Evolutionary conservation across 1,139 yeast genomes (phyloP).

Genomic region (Blastobotrys malaysiensis): DNA sequence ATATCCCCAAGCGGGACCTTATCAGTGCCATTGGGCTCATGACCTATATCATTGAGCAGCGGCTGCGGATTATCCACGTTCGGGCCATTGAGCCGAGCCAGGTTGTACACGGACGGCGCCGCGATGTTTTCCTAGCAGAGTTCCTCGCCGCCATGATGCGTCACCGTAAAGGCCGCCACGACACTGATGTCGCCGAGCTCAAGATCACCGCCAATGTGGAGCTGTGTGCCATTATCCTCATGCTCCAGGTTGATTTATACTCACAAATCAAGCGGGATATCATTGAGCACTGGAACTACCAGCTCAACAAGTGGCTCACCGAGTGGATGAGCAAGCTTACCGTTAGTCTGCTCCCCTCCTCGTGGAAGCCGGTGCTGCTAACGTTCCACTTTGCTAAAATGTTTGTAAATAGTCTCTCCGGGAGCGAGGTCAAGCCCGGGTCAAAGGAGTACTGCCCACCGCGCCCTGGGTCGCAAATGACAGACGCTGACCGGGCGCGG

Average conservation of each 20-base stretch:
- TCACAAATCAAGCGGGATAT: constrained; percentile 15
- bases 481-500: constrained; percentile 8
- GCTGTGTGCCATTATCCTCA: constrained; percentile 23
- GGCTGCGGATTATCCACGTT: constrained; percentile 24
- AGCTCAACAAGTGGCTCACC: constrained; percentile 24
- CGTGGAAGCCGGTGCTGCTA: constrained; percentile 24
- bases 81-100: constrained; percentile 18
- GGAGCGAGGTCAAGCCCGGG: constrained; percentile 9
- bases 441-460: constrained; percentile 1
- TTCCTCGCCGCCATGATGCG: constrained; percentile 13
- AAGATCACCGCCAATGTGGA: constrained; percentile 26
- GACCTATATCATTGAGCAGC: constrained; percentile 25
- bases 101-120: constrained; percentile 11
- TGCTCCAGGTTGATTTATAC: constrained; percentile 22
- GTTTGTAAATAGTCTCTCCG: constrained; percentile 18
- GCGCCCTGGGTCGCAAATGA: constrained; percentile 11
- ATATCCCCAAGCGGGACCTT: constrained; percentile 13
- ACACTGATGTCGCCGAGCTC: constrained; percentile 21
- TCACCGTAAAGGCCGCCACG: constrained; percentile 14
- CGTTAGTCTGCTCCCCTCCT: constrained; percentile 21
- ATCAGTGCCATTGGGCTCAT: constrained; percentile 23
- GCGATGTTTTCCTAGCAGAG: constrained; percentile 13
- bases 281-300: constrained; percentile 23
- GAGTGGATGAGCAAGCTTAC: constrained; percentile 26
- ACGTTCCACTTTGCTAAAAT: constrained; percentile 26